Percentiles rank a stretch among this genome's conserved stretches.
Conservation (phyloP, 345 rosid genomes). For the Pugionium dolabratum region DNA sequence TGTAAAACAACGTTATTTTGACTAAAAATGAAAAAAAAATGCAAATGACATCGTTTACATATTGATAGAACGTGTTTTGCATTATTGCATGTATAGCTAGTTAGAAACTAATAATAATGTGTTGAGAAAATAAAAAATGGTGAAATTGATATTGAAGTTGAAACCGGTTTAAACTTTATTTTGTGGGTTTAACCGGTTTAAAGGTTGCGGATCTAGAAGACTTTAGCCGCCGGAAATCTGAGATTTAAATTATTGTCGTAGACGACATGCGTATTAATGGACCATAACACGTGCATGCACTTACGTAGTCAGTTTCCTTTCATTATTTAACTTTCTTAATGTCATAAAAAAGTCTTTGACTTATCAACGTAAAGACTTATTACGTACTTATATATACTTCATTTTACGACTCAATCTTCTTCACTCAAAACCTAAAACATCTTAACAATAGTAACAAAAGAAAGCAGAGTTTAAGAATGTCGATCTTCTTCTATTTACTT, state of each 20-base stretch:
- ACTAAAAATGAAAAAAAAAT: no score
- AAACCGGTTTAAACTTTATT: no score
- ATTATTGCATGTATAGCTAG: no score
- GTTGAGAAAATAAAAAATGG: no score
- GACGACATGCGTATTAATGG: no score
- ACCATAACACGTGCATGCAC: constrained; percentile 14
- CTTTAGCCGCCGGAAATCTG: constrained; percentile 22
- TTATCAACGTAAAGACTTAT: constrained; percentile 22
- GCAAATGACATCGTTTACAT: no score
- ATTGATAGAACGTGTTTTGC: no score
- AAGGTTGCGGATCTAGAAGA: background rate
- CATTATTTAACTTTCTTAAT: constrained; percentile 6
- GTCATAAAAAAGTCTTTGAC: constrained; percentile 4
- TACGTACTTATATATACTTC: background rate
- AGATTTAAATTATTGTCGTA: background rate
- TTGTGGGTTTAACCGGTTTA: no score
- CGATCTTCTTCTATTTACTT: constrained; percentile 18
- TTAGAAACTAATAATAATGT: no score
- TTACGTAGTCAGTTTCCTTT: background rate
- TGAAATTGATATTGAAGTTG: no score
- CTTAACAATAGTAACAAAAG: background rate
- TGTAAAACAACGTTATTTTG: no score
- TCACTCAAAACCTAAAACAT: constrained; percentile 21
- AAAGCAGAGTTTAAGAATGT: constrained; percentile 2
- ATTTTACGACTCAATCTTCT: constrained; percentile 6